A percentile compares a stretch with the other conserved stretches of the same genome.
Evolutionary conservation across 2,329 filamentous ascomycete genomes (phyloP).

Genomic region (Onygenales sp.): DNA sequence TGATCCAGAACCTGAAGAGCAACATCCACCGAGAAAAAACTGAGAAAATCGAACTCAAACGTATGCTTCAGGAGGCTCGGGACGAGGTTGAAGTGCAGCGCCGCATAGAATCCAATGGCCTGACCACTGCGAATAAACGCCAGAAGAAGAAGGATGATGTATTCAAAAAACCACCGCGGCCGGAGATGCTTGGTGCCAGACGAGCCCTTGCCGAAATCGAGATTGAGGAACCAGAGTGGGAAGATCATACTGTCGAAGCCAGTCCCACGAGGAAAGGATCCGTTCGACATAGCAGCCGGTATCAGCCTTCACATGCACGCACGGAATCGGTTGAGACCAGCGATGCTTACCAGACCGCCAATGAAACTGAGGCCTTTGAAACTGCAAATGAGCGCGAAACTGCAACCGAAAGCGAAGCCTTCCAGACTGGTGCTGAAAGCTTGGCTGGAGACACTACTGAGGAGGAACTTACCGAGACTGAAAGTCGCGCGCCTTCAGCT

Average conservation of each 20-base stretch:
- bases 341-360: slow-evolving; percentile 71
- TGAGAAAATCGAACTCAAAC: slow-evolving; percentile 90
- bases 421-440: slow-evolving; percentile 82
- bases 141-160: slow-evolving; percentile 54
- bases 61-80: slow-evolving; percentile 87
- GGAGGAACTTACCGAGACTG: slow-evolving; percentile 79
- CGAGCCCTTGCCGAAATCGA: slow-evolving; percentile 69
- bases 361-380: slow-evolving; percentile 61
- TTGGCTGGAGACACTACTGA: slow-evolving; percentile 62
- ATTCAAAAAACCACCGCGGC: slow-evolving; percentile 68
- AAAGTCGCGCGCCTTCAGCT: slow-evolving; percentile 39
- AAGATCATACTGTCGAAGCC: slow-evolving; percentile 60
- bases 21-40: slow-evolving; percentile 97
- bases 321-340: slow-evolving; percentile 40
- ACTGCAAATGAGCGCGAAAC: slow-evolving; percentile 67
- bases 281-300: slow-evolving; percentile 15
- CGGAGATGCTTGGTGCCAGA: slow-evolving; percentile 66
- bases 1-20: slow-evolving; percentile 90
- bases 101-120: slow-evolving; percentile 39
- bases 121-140: slow-evolving; percentile 40
- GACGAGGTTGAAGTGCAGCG: slow-evolving; percentile 74
- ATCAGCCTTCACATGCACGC: neutral
- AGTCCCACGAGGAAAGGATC: slow-evolving; percentile 45
- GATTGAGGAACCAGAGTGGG: slow-evolving; percentile 77
- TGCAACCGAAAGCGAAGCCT: slow-evolving; percentile 82